phyloP scores from a whole-genome alignment of 2,329 filamentous ascomycete species.

The Alternaria gaisen region DNA sequence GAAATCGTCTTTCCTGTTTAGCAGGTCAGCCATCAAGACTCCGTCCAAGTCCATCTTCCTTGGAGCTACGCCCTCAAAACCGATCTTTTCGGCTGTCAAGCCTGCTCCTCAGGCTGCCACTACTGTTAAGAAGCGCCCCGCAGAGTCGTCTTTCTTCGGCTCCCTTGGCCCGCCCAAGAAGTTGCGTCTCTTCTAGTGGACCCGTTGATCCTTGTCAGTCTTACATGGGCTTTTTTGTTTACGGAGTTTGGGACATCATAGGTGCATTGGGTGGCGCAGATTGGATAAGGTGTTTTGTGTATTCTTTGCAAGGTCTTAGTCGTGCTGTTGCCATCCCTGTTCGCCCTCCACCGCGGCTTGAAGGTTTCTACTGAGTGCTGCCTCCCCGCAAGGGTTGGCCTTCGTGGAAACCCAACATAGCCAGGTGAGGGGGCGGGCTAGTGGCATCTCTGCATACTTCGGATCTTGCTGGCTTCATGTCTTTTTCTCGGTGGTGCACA shows the following conservation, averaged over 20 bases:
- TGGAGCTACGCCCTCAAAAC: constrained; percentile 34
- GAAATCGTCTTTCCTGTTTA: constrained; percentile 34
- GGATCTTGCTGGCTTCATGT: neutral
- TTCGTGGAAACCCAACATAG: constrained; percentile 29
- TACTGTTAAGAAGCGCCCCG: constrained; percentile 33
- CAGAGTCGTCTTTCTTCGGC: constrained; percentile 28
- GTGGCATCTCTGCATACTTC: constrained; percentile 7
- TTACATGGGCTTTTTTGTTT: constrained; percentile 5
- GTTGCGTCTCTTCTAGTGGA: constrained; percentile 31
- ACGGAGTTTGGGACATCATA: constrained; percentile 9
- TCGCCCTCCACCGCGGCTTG: constrained; percentile 25
- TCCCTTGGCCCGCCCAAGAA: constrained; percentile 39
- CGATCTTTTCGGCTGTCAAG: constrained; percentile 27
- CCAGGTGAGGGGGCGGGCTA: constrained; percentile 19
- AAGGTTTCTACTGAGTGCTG: constrained; percentile 26
- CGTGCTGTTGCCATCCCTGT: neutral
- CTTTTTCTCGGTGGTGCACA: neutral
- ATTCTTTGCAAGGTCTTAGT: constrained; percentile 3
- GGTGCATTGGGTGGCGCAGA: neutral
- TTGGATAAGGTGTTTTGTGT: neutral
- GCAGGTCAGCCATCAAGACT: constrained; percentile 59
- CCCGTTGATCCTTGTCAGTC: neutral
- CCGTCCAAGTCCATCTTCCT: constrained; percentile 60
- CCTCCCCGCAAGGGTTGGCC: constrained; percentile 28
- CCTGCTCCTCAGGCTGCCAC: constrained; percentile 23